Percentiles rank a stretch among this genome's conserved stretches.
These are phyloP conservation scores for Agrostemma githago DNA, from an alignment of 148 eudicot species.

Conservation along the genomic window DNA sequence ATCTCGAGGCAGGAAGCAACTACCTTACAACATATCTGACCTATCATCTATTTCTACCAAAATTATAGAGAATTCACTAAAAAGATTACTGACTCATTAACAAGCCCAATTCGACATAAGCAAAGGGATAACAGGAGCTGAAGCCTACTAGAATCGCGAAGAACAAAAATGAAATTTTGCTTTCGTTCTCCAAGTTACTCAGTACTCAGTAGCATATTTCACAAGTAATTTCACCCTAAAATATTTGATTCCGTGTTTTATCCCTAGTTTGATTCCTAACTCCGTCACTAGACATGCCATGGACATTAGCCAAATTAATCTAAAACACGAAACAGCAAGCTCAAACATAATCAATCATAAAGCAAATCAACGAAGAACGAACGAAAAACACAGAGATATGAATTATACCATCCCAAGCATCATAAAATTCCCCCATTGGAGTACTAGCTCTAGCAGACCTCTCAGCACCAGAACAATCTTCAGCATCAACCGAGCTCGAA, in stretches of 20 bases:
- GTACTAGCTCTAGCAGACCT: constrained; percentile 34
- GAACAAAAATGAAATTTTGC: neutral
- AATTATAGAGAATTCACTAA: too few species aligned
- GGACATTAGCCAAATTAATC: neutral
- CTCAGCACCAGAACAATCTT: constrained; percentile 35
- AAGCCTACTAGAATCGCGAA: neutral
- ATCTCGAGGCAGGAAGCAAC: neutral
- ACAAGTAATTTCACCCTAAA: neutral
- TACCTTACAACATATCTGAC: neutral
- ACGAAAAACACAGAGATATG: neutral
- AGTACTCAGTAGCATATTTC: neutral
- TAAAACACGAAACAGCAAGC: neutral
- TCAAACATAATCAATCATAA: constrained; percentile 8
- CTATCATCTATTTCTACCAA: neutral
- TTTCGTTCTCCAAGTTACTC: neutral
- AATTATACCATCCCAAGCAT: constrained; percentile 88
- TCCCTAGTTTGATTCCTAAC: neutral
- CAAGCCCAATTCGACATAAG: neutral
- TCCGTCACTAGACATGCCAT: neutral
- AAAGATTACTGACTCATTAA: neutral
- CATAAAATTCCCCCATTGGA: constrained; percentile 66
- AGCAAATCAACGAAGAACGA: neutral
- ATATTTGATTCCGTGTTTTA: neutral
- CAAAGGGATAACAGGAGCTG: neutral
- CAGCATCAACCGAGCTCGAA: constrained; percentile 39